phyloP scores from a whole-genome alignment of 768 basidiomycete species.

The Neoboletus magnificus region DNA sequence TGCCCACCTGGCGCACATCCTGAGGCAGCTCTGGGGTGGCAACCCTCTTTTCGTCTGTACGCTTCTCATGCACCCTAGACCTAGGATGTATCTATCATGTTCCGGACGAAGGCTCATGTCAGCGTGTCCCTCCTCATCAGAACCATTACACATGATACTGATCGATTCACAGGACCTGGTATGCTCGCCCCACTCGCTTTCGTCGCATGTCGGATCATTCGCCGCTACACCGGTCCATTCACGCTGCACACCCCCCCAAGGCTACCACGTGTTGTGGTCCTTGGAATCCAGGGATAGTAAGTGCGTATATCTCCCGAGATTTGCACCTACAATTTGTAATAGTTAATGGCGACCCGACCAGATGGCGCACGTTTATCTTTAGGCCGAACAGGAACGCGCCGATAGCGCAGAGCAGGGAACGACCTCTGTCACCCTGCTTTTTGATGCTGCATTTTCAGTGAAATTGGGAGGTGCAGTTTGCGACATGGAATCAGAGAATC shows the following conservation, averaged over 20 bases:
- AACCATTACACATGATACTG: not conserved
- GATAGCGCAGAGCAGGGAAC: not conserved
- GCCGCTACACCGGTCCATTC: not conserved
- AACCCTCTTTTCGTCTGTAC: not conserved
- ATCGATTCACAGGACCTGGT: not conserved
- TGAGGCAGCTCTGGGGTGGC: not conserved
- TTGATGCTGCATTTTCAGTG: not conserved
- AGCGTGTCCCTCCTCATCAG: not conserved
- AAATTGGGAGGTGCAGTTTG: not conserved
- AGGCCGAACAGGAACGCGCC: not conserved
- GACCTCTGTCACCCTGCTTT: not conserved
- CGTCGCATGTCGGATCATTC: not conserved
- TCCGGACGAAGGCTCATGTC: not conserved
- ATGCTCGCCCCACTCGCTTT: not conserved
- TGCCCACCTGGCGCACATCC: not conserved
- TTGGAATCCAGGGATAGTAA: conserved; percentile 1
- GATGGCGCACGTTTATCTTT: not conserved
- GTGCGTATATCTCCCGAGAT: conserved; percentile 6
- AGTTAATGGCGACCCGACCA: not conserved
- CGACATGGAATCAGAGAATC: not conserved
- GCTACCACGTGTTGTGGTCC: not conserved
- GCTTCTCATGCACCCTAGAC: not conserved
- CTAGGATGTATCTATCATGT: not conserved
- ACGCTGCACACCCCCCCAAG: too few relatives aligned
- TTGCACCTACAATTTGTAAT: not conserved